A percentile compares a stretch with the other conserved stretches of the same genome.
These are phyloP conservation scores for Leccinum solheimii DNA, from an alignment of 1,284 basidiomycete genomes.

Conservation along the genomic window DNA sequence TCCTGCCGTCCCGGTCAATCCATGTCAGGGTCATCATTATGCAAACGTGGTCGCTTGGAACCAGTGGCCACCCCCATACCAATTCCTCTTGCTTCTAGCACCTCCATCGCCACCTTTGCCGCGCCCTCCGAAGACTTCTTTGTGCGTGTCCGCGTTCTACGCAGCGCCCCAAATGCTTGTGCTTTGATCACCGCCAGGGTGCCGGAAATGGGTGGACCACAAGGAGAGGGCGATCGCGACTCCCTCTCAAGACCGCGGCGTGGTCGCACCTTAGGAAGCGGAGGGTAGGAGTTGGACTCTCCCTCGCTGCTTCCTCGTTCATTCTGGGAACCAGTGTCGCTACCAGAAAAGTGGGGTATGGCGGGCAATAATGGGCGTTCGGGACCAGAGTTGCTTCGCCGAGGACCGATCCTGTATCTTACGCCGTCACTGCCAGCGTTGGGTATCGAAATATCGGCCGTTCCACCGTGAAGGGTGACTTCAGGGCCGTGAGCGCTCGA, in stretches of 20 bases:
- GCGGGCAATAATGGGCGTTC: conserved; percentile 53
- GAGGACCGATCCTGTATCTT: conserved; percentile 56
- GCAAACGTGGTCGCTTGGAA: conserved; percentile 59
- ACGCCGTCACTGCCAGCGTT: conserved; percentile 51
- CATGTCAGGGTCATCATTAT: conserved; percentile 51
- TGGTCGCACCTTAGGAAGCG: conserved; percentile 41
- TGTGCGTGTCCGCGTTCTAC: conserved; percentile 68
- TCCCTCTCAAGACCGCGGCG: conserved; percentile 48
- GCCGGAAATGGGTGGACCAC: conserved; percentile 62
- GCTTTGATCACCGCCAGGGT: conserved; percentile 86
- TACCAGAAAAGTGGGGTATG: conserved; percentile 50
- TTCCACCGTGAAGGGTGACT: conserved; percentile 68
- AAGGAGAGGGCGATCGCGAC: conserved; percentile 73
- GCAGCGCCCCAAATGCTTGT: conserved; percentile 79
- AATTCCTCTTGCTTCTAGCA: conserved; percentile 73
- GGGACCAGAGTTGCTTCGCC: conserved; percentile 48
- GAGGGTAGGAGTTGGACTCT: conserved; percentile 47
- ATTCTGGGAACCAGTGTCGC: conserved; percentile 52
- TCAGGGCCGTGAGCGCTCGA: conserved; percentile 52
- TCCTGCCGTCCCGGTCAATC: conserved; percentile 36
- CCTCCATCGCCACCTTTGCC: conserved; percentile 74
- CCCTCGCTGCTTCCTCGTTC: conserved; percentile 59
- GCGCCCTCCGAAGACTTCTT: conserved; percentile 73
- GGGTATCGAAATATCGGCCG: conserved; percentile 65
- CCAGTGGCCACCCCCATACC: conserved; percentile 53